phyloP scores from a whole-genome alignment of 1,284 basidiomycete species.

The Rhodotorula sp. region DNA sequence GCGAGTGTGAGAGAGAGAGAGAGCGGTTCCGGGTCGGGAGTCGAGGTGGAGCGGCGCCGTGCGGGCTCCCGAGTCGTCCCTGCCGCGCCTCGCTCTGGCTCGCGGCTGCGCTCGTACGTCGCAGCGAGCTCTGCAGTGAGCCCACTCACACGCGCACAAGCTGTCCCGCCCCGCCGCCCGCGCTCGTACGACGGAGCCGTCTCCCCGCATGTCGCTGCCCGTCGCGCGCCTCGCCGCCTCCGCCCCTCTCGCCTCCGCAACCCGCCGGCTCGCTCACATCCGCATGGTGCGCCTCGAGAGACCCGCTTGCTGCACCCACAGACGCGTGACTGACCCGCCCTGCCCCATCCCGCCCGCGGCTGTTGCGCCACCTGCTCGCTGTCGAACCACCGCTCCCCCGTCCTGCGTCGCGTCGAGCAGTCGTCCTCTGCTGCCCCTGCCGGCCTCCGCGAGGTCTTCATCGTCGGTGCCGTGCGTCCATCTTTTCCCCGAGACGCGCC shows the following conservation, averaged over 20 bases:
- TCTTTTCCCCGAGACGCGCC: neutral
- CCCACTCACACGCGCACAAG: too few species aligned
- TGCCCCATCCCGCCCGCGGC: neutral
- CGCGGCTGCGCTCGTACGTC: neutral
- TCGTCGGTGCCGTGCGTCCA: constrained; percentile 71
- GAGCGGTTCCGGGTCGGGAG: neutral
- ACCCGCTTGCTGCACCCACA: neutral
- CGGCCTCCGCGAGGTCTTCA: constrained; percentile 69
- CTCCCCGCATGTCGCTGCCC: neutral
- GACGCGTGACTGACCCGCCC: neutral
- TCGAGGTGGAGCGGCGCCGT: neutral
- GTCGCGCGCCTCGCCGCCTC: neutral
- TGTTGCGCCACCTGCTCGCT: neutral
- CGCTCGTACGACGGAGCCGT: neutral
- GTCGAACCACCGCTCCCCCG: neutral
- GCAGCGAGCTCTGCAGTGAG: too few species aligned
- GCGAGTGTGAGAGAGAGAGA: neutral
- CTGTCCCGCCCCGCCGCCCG: too few species aligned
- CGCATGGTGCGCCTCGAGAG: constrained; percentile 27
- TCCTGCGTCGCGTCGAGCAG: constrained; percentile 3
- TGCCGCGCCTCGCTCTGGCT: neutral
- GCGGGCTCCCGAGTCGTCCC: neutral
- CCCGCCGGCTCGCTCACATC: constrained; percentile 36
- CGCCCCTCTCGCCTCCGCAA: constrained; percentile 15
- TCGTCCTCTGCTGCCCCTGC: constrained; percentile 27